Base-by-base conservation (phyloP, 495 filamentous ascomycete genomes). In the Choiromyces venosus region DNA sequence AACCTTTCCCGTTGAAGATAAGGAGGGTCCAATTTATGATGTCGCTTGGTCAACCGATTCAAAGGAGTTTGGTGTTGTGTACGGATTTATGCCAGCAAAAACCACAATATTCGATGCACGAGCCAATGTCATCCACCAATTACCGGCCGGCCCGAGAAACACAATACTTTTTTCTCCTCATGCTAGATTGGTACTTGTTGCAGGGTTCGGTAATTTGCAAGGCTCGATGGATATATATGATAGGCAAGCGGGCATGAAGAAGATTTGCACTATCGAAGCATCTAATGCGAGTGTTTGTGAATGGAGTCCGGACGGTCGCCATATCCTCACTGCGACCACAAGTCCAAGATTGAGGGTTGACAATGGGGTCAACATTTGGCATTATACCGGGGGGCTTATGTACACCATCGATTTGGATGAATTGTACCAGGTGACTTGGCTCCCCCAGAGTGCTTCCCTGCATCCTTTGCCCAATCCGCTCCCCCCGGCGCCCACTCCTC, bases 211-310 rank as follows among this genome's bases (percentile, higher is more conserved):
- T 75, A 99, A 98, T 83, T 84, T 99, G 83, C 93, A 94, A 64
- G 95, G 95, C 46, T 93, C 97, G 83, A 97, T 97, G 87, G 95
- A 99, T 76, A 89, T 98, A 66, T 98, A 97, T 81, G 94, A 99
- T 81, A 86, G 97, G 74, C 91, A 96, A 77, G 94, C 93, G 82
- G 90, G 97, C 82, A 94, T 92, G 84, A 84, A 85, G 77, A 97
- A 97, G 85, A 87, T 99, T 70, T 89, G 89, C 83, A 97, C 95
- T 33, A 94, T 99, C 70, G 93, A 97, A 85, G 94, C 93, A 39
- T 92, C 93, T 77, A 99, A 97, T 81, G 89, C 96, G 38, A 97
- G 92, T 78, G 89, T 97, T 69, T 99, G 95, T 85, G 87, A 92
- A 73, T 99, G 95, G 95, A 95, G 93, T 77, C 95, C 95, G 5